These are phyloP conservation scores for Neopestalotiopsis rosae DNA, from an alignment of 2,329 filamentous ascomycete species.

Conservation along the genomic window DNA sequence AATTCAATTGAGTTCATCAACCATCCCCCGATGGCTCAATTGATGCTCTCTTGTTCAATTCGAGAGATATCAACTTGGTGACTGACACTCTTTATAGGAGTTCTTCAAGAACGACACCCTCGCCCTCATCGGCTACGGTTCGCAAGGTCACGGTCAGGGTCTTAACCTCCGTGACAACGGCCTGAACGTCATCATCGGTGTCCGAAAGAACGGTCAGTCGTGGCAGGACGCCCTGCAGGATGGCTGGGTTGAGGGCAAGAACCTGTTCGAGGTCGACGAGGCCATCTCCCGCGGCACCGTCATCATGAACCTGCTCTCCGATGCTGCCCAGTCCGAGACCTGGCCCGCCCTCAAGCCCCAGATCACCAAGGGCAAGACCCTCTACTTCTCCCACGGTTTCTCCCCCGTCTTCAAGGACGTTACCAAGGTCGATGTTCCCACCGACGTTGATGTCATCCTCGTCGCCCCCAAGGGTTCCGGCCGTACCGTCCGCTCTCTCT, in stretches of 20 bases:
- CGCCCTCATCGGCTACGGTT: conserved; percentile 97
- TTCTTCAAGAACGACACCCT: conserved; percentile 99
- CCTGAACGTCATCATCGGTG: conserved; percentile 98
- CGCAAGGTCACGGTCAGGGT: conserved; percentile 98
- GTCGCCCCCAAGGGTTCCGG: conserved; percentile 99
- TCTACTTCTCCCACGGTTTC: conserved; percentile 99
- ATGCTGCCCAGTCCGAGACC: conserved; percentile 98
- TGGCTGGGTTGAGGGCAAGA: conserved; percentile 98
- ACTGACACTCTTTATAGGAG: conserved; percentile 60
- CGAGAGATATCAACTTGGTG: conserved; percentile 24
- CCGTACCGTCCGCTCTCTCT: conserved; percentile 96
- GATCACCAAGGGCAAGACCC: conserved; percentile 98
- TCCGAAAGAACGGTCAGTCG: conserved; percentile 96
- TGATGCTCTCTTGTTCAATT: not conserved
- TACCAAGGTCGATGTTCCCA: conserved; percentile 97
- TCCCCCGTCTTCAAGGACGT: conserved; percentile 99
- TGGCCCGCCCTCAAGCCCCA: conserved; percentile 99
- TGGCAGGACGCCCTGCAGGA: conserved; percentile 98
- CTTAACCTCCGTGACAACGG: conserved; percentile 99
- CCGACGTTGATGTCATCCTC: conserved; percentile 97
- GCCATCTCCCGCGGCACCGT: conserved; percentile 93
- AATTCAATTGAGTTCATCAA: not conserved
- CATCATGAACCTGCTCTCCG: conserved; percentile 98
- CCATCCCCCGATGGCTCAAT: not conserved
- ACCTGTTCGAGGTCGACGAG: conserved; percentile 98